Percentiles rank a stretch among this genome's conserved stretches.
Conservation (phyloP, 805 yeast species). For the Candida coleopterorum region DNA sequence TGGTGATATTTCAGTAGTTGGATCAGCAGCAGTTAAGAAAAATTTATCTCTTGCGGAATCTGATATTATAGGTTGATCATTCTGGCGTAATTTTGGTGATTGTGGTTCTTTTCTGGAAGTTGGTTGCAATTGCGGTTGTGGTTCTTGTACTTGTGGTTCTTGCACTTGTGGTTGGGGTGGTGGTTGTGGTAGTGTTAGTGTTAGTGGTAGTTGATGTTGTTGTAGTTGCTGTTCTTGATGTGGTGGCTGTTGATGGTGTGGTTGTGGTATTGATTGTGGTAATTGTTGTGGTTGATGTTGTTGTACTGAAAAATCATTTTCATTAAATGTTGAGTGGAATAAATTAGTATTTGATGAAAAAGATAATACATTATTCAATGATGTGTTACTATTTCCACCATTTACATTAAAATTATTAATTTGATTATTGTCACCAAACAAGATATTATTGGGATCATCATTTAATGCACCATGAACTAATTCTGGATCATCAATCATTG, state of each 20-base stretch:
- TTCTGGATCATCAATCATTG: slow-evolving; percentile 86
- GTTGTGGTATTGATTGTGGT: slow-evolving; percentile 12
- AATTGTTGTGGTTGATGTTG: slow-evolving; percentile 11
- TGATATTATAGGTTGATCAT: slow-evolving; percentile 40
- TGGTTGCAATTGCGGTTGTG: slow-evolving; percentile 4
- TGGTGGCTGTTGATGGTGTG: slow-evolving; percentile 7
- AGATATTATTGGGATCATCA: slow-evolving; percentile 19
- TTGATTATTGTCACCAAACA: slow-evolving; percentile 17
- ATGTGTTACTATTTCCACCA: slow-evolving; percentile 11
- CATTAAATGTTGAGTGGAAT: slow-evolving; percentile 14
- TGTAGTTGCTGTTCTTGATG: slow-evolving; percentile 3
- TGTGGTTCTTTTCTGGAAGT: neutral
- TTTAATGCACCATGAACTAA: slow-evolving; percentile 45
- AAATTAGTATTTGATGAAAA: slow-evolving; percentile 26
- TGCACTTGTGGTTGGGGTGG: neutral
- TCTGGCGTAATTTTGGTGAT: slow-evolving; percentile 3
- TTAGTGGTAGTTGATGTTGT: slow-evolving; percentile 17
- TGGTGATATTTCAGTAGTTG: slow-evolving; percentile 89
- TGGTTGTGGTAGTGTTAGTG: neutral
- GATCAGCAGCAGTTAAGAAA: slow-evolving; percentile 94
- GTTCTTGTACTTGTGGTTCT: slow-evolving; percentile 4
- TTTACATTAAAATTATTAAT: slow-evolving; percentile 5
- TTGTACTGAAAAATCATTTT: slow-evolving; percentile 7
- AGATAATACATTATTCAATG: slow-evolving; percentile 19
- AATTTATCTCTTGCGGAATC: slow-evolving; percentile 90